A percentile compares a stretch with the other conserved stretches of the same genome.
phyloP scores from a whole-genome alignment of 208 protist genomes.

The Crithidia fasciculata region DNA sequence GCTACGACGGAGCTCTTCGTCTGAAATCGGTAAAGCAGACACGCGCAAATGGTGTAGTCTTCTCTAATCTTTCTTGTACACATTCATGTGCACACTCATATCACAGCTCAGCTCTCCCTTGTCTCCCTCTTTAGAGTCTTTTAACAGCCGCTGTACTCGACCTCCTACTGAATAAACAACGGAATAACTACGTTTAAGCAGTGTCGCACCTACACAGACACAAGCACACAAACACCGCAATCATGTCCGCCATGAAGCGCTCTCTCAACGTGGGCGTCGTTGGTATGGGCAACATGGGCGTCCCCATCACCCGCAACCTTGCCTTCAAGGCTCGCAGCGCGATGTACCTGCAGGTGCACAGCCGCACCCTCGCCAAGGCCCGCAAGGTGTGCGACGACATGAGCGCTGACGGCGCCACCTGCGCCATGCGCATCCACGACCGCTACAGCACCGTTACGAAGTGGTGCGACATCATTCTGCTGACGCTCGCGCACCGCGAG shows the following conservation, averaged over 20 bases:
- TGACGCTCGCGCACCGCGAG: constrained; percentile 55
- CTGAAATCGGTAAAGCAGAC: no score
- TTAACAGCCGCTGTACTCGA: no score
- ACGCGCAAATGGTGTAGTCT: no score
- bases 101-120: no score
- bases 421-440: constrained; percentile 86
- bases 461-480: constrained; percentile 88
- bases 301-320: constrained; percentile 85
- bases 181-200: no score
- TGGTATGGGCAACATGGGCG: constrained; percentile 86
- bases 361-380: constrained; percentile 66
- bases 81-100: no score
- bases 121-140: no score
- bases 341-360: constrained; percentile 90
- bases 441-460: constrained; percentile 84
- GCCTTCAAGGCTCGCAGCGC: constrained; percentile 88
- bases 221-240: not conserved
- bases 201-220: not conserved
- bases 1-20: no score
- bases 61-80: no score
- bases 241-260: constrained; percentile 62
- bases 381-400: constrained; percentile 79
- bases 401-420: constrained; percentile 80
- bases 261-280: constrained; percentile 90
- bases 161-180: no score